Evolutionary conservation across 2,329 filamentous ascomycete genomes (phyloP).

Genomic region (Pyricularia sp.): DNA sequence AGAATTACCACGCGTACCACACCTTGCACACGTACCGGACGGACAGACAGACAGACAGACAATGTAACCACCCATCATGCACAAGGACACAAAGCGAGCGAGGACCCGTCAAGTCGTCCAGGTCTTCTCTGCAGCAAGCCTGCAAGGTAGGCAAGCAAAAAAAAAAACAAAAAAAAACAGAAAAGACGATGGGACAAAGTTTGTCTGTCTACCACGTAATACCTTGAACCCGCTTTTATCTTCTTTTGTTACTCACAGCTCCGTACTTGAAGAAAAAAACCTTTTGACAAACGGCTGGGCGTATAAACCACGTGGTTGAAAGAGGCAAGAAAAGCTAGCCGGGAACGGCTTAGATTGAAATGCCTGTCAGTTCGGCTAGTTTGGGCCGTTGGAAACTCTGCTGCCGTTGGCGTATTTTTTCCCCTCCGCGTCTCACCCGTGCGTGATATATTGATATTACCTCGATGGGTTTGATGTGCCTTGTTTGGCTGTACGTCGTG

Average conservation of each 20-base stretch:
- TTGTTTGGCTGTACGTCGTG: too few relatives aligned
- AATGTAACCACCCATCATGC: not conserved
- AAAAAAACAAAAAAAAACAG: not conserved
- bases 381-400: not conserved
- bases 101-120: not conserved
- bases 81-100: not conserved
- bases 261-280: too few relatives aligned
- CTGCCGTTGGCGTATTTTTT: not conserved
- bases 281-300: not conserved
- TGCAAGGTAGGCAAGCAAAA: not conserved
- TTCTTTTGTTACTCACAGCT: not conserved
- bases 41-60: not conserved
- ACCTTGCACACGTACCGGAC: too few relatives aligned
- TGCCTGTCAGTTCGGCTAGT: not conserved
- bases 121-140: not conserved
- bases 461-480: not conserved
- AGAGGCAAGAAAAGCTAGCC: not conserved
- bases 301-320: not conserved
- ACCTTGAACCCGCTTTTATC: not conserved
- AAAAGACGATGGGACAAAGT: not conserved
- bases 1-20: not conserved
- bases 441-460: not conserved
- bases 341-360: not conserved
- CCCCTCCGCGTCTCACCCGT: not conserved
- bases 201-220: not conserved